A percentile compares a stretch with the other conserved stretches of the same genome.
These are phyloP conservation scores for Pythium coloratum DNA, from an alignment of 352 stramenopile genomes.

Conservation along the genomic window DNA sequence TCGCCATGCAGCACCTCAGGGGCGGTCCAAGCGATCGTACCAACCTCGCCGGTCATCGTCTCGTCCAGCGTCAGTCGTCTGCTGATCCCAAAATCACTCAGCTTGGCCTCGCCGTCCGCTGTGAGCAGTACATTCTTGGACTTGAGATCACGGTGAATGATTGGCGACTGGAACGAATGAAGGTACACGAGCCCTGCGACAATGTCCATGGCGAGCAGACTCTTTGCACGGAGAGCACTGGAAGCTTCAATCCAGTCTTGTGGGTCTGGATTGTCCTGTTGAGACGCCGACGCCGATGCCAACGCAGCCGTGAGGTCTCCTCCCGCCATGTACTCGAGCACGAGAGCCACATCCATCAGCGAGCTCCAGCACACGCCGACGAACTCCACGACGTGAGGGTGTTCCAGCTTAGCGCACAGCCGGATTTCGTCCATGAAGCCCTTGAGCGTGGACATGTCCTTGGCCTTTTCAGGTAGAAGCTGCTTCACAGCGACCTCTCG, in stretches of 20 bases:
- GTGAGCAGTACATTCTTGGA: conserved; percentile 25
- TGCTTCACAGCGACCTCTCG: conserved; percentile 26
- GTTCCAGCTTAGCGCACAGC: conserved; percentile 32
- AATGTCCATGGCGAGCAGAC: conserved; percentile 19
- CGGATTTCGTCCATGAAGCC: conserved; percentile 46
- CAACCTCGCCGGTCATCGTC: conserved; percentile 33
- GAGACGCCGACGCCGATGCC: conserved; percentile 2
- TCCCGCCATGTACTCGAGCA: conserved; percentile 38
- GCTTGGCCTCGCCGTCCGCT: conserved; percentile 13
- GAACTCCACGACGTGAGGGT: conserved; percentile 39
- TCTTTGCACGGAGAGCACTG: conserved; percentile 15
- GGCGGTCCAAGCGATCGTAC: conserved; percentile 31
- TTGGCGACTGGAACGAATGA: conserved; percentile 26
- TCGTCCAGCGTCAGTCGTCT: conserved; percentile 14
- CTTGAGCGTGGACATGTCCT: conserved; percentile 20
- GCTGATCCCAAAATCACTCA: conserved; percentile 28
- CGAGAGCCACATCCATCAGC: conserved; percentile 31
- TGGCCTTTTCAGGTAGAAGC: conserved; percentile 24
- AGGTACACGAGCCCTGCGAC: conserved; percentile 31
- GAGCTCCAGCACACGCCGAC: conserved; percentile 36
- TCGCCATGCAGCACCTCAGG: conserved; percentile 31
- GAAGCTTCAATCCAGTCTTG: conserved; percentile 14
- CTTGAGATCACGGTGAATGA: conserved; percentile 36
- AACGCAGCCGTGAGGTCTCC: conserved; percentile 24
- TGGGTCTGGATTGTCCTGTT: not conserved